Base-by-base conservation (phyloP, 75 land plant species). In the Cunninghamia lanceolata region DNA sequence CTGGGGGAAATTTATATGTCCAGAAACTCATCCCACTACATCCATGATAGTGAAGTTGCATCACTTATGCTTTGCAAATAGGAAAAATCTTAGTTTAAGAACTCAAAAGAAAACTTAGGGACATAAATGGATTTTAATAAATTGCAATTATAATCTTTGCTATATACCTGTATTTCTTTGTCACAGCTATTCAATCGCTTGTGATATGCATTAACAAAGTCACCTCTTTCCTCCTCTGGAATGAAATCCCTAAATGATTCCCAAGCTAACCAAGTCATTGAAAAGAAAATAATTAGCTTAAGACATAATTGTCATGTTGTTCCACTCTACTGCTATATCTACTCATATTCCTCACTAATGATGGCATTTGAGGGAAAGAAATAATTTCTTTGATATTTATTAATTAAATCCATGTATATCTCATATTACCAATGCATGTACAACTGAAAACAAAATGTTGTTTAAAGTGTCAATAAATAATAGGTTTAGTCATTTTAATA, bases 161-260 rank as follows among this genome's bases (percentile, higher is more conserved):
- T 59, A 59, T 85, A 83, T 91, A 98, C 99, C 94, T 95, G 96
- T 38, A 92, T 88, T 43, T 90, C 91, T 59, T 80, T 42, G 85
- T 98, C 94, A 68, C 89, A 84, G 85, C 94, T 90, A 79, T 94
- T 94, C 21, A 98, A 85, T 78, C 97, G 93, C 92, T 95, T 98
- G 86, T 82, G 84, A 87, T 98, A 98, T 42, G 99, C 99, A 66
- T 80, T 82, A 83, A 96, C 83, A 85, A 98, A 92, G 86, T 87
- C 82, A 42, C 83, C 89, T 56, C 99, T 93, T 84, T 98, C 99
- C 81, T 90, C 91, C 86, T 92, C 97, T 35, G 99, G 99, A 76
- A 98, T 96, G 84, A 94, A 93, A 89, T 98, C 99, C 87, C 93
- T 93, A 88, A 95, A 96, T 11, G 92, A 79, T 93, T 98, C 99